These are phyloP conservation scores for Moesziomyces parantarcticus DNA, from an alignment of 1,284 basidiomycete genomes.

Conservation along the genomic window DNA sequence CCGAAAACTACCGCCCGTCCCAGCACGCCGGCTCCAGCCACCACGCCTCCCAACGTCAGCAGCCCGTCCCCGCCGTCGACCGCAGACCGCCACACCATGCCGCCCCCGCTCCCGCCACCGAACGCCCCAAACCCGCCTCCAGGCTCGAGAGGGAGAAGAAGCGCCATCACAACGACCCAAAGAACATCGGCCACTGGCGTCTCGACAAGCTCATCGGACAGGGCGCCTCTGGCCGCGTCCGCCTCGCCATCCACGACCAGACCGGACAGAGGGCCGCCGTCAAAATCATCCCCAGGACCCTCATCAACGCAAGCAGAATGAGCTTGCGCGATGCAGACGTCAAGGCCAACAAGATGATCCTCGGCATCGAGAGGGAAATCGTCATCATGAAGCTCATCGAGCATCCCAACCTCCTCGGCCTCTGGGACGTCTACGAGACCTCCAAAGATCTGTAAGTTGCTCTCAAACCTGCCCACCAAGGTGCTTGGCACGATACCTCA, in stretches of 20 bases:
- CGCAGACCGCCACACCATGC: constrained; percentile 31
- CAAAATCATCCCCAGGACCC: constrained; percentile 92
- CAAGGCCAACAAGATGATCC: constrained; percentile 82
- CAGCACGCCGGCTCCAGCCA: constrained; percentile 30
- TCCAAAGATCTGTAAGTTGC: constrained; percentile 76
- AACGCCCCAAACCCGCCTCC: constrained; percentile 51
- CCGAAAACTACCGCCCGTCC: constrained; percentile 39
- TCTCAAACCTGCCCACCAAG: constrained; percentile 68
- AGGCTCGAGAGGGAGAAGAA: constrained; percentile 66
- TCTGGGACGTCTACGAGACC: constrained; percentile 98
- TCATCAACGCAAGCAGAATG: constrained; percentile 77
- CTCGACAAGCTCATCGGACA: constrained; percentile 92
- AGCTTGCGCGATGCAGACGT: constrained; percentile 78
- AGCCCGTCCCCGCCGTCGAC: constrained; percentile 31
- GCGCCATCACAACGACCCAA: constrained; percentile 69
- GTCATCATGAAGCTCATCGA: constrained; percentile 99
- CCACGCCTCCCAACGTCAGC: constrained; percentile 40
- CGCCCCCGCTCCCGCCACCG: constrained; percentile 8
- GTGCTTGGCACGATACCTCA: neutral
- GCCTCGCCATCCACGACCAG: constrained; percentile 86
- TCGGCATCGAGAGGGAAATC: constrained; percentile 93
- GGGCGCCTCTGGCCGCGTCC: constrained; percentile 84
- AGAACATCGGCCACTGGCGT: constrained; percentile 86
- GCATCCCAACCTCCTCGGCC: constrained; percentile 91
- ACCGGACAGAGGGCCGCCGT: constrained; percentile 92